Percentiles rank a stretch among this genome's conserved stretches.
Conservation (phyloP, 73 alveolate genomes). For the Loxodes magnus region DNA sequence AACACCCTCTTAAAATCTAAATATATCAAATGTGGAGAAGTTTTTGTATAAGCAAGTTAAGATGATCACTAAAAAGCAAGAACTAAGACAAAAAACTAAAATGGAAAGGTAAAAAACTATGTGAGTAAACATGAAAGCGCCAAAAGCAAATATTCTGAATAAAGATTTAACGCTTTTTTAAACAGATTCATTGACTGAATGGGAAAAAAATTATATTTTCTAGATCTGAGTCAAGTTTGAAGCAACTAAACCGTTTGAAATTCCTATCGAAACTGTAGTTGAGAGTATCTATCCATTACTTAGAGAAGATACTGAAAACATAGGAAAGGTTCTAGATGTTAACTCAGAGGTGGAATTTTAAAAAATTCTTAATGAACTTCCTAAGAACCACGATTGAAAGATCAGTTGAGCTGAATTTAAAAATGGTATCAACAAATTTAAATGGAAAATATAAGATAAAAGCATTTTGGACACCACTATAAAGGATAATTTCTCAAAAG, state of each 20-base stretch:
- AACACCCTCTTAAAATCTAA: constrained; percentile 42
- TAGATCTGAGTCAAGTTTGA: constrained; percentile 73
- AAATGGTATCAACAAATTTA: constrained; percentile 36
- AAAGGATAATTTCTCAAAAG: constrained; percentile 42
- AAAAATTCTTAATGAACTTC: constrained; percentile 30
- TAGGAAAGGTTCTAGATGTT: constrained; percentile 70
- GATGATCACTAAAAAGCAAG: constrained; percentile 30
- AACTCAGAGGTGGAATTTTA: constrained; percentile 28
- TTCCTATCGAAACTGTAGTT: constrained; percentile 59
- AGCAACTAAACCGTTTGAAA: constrained; percentile 70
- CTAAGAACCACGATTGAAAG: constrained; percentile 35
- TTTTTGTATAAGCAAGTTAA: constrained; percentile 68
- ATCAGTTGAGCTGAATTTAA: constrained; percentile 57
- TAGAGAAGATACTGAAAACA: constrained; percentile 42
- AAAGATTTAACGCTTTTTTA: constrained; percentile 53
- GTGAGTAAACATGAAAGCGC: constrained; percentile 46
- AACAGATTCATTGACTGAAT: constrained; percentile 71
- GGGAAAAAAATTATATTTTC: constrained; percentile 86
- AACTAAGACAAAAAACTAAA: constrained; percentile 37
- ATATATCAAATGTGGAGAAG: constrained; percentile 70
- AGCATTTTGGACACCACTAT: constrained; percentile 32
- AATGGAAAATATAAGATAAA: constrained; percentile 41
- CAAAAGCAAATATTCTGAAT: constrained; percentile 51
- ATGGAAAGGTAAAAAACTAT: constrained; percentile 21
- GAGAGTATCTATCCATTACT: constrained; percentile 32